Base-by-base conservation (phyloP, 2,329 filamentous ascomycete genomes). In the Colletotrichum truncatum region DNA sequence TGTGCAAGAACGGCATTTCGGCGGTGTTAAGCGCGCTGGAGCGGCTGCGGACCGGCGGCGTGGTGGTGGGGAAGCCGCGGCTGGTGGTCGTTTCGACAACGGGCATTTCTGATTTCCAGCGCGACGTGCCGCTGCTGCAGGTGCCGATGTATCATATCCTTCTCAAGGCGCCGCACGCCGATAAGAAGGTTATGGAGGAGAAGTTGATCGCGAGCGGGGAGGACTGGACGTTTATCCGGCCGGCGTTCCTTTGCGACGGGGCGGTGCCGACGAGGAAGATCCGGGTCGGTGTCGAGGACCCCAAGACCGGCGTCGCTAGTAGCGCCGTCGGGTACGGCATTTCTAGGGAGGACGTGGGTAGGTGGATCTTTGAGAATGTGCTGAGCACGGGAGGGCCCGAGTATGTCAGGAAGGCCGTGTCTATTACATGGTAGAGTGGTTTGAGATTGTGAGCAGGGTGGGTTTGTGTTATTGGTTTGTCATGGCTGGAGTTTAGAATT, bases 101-200 rank as follows among this genome's bases (percentile, higher is more conserved):
- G 1, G 82, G 82, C 18, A 75, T 83, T 41, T 75, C 72, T 0
- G 61, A 70, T 3, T 69, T 70, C 36, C 76, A 73, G 1, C 70
- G 78, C 1, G 84, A 85, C 65, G 72, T 82, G 38, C 83, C 84
- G 1, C 46, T 83, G 4, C 60, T 76, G 0, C 73, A 82, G 67
- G 43, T 75, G 3, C 83, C 82, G 0, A 64, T 86, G 9, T 86
- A 86, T 69, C 72, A 77, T 8, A 67, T 74, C 51, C 56, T 81
- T 36, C 72, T 86, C 4, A 69, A 70, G 36, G 74, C 75, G 26
- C 80, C 84, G 10, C 84, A 84, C 69, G 71, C 57, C 9, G 85
- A 87, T 67, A 87, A 87, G 75, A 73, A 70, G 51, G 74, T 70
- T 23, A 84, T 85, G 81, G 84, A 87, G 73, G 49, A 69, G 26